Evolutionary conservation across 2,329 filamentous ascomycete genomes (phyloP).

Genomic region (Parasarocladium wereldwijsianum): DNA sequence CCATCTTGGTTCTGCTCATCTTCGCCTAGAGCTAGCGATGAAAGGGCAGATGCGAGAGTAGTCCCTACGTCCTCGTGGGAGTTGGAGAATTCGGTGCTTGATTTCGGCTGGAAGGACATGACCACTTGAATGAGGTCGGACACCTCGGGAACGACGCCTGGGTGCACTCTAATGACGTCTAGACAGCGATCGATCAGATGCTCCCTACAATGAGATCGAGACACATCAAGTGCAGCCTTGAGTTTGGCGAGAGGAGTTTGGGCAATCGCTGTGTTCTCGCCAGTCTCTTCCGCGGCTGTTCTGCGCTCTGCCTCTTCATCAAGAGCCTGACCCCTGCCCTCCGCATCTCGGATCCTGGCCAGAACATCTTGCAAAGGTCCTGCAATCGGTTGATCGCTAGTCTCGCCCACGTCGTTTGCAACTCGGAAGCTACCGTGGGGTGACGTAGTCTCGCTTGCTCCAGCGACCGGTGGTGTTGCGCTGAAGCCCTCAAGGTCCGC

Average conservation of each 20-base stretch:
- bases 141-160: constrained; percentile 79
- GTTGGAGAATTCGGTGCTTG: constrained; percentile 36
- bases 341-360: too few species aligned
- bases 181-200: constrained; percentile 80
- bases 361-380: constrained; percentile 13
- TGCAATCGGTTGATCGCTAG: constrained; percentile 13
- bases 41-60: constrained; percentile 71
- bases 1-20: constrained; percentile 48
- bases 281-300: constrained; percentile 10
- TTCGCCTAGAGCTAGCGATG: constrained; percentile 46
- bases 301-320: too few species aligned
- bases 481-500: constrained; percentile 28
- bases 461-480: constrained; percentile 7
- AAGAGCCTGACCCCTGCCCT: too few species aligned
- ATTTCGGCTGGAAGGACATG: constrained; percentile 27
- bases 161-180: constrained; percentile 77
- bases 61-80: constrained; percentile 65
- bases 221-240: constrained; percentile 63
- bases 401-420: constrained; percentile 7
- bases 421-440: too few species aligned
- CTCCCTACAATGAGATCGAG: constrained; percentile 56
- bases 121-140: constrained; percentile 72
- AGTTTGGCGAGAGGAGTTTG: constrained; percentile 37
- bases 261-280: constrained; percentile 6
- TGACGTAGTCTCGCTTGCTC: constrained; percentile 9